Evolutionary conservation across 2,329 filamentous ascomycete species (phyloP).

Genomic region (Fusarium sp.): DNA sequence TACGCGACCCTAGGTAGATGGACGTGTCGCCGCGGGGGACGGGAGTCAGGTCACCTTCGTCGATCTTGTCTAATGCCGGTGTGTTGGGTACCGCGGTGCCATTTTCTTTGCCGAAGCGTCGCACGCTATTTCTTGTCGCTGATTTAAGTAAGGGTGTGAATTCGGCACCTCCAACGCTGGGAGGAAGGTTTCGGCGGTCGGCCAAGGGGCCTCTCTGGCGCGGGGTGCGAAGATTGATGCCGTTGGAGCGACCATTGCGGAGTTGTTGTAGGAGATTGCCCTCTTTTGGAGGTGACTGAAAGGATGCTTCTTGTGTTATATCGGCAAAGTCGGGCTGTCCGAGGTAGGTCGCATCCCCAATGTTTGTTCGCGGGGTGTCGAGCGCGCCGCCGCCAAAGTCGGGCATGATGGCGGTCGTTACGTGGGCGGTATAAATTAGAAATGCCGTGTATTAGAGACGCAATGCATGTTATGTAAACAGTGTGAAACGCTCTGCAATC

Average conservation of each 20-base stretch:
- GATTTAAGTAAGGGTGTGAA: slow-evolving; percentile 95
- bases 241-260: slow-evolving; percentile 69
- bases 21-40: slow-evolving; percentile 79
- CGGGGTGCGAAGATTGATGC: slow-evolving; percentile 75
- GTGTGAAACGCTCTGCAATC: not conserved
- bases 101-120: slow-evolving; percentile 70
- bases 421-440: slow-evolving; percentile 29
- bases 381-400: slow-evolving; percentile 70
- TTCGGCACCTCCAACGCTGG: slow-evolving; percentile 74
- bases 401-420: slow-evolving; percentile 60
- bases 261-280: slow-evolving; percentile 78
- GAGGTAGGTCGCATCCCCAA: slow-evolving; percentile 85
- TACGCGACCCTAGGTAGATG: slow-evolving; percentile 71
- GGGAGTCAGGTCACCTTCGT: slow-evolving; percentile 78
- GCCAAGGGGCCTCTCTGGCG: slow-evolving; percentile 74
- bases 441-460: slow-evolving; percentile 20
- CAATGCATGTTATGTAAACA: slow-evolving; percentile 35
- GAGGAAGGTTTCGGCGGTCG: slow-evolving; percentile 76
- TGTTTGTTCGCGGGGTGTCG: slow-evolving; percentile 86
- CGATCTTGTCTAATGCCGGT: slow-evolving; percentile 72
- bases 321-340: slow-evolving; percentile 76
- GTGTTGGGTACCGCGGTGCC: slow-evolving; percentile 69
- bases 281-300: slow-evolving; percentile 78
- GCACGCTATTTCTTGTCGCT: slow-evolving; percentile 76
- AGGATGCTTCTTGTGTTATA: slow-evolving; percentile 87